A percentile compares a stretch with the other conserved stretches of the same genome.
phyloP scores from a whole-genome alignment of 2,329 filamentous ascomycete species.

The Orbilia javanica region DNA sequence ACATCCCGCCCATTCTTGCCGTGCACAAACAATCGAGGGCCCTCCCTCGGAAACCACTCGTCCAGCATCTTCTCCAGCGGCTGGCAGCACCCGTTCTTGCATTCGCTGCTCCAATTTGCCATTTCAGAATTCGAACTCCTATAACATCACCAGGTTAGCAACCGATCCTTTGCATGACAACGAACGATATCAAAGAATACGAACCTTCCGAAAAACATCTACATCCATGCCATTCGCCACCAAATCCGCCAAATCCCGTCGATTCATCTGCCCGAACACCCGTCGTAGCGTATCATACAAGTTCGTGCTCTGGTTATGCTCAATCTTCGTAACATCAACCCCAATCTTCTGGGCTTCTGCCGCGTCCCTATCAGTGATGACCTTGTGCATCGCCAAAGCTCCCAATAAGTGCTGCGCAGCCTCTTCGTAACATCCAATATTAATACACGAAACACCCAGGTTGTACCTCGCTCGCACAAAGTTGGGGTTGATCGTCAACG shows the following conservation, averaged over 20 bases:
- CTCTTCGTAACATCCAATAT: constrained; percentile 94
- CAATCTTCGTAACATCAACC: constrained; percentile 75
- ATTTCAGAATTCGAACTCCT: constrained; percentile 59
- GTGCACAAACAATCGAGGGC: constrained; percentile 39
- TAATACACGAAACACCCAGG: constrained; percentile 94
- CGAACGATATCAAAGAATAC: background rate
- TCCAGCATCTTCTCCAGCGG: constrained; percentile 43
- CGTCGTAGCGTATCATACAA: constrained; percentile 92
- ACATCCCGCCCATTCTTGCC: constrained; percentile 22
- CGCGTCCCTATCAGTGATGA: constrained; percentile 83
- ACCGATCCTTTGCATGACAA: background rate
- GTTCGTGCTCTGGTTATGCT: constrained; percentile 96
- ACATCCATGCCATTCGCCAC: constrained; percentile 92
- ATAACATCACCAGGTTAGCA: background rate
- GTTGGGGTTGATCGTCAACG: constrained; percentile 88
- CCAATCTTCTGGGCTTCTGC: constrained; percentile 65
- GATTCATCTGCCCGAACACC: constrained; percentile 96
- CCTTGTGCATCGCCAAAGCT: constrained; percentile 93
- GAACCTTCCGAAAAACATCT: constrained; percentile 80
- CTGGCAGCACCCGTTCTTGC: constrained; percentile 52
- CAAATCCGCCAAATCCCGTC: constrained; percentile 86
- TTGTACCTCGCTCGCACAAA: constrained; percentile 98
- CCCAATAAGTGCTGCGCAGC: constrained; percentile 92
- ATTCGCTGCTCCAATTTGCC: constrained; percentile 35
- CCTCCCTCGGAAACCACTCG: constrained; percentile 43